These are phyloP conservation scores for Cyamopsis tetragonoloba DNA, from an alignment of 306 rosid species.

Conservation along the genomic window DNA sequence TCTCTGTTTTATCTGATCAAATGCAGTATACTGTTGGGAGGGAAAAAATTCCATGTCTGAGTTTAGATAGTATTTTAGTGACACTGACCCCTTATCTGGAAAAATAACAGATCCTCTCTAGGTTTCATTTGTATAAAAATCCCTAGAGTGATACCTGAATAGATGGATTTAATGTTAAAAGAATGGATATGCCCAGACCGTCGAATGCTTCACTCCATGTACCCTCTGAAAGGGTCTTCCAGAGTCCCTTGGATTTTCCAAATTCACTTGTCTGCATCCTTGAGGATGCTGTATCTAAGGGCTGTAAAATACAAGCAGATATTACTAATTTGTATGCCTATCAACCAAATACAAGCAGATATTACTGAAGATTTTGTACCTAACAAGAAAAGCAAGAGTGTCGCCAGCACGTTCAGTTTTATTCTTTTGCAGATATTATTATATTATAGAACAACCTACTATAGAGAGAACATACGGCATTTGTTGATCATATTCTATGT, in stretches of 20 bases:
- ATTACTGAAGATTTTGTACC: not conserved
- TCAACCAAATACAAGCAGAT: conserved; percentile 25
- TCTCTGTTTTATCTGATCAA: conserved; percentile 82
- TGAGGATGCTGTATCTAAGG: conserved; percentile 88
- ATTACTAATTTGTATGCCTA: not conserved
- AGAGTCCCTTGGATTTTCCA: conserved; percentile 91
- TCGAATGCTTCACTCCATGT: conserved; percentile 83
- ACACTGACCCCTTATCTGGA: conserved; percentile 4
- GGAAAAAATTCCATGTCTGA: conserved; percentile 19
- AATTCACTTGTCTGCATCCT: conserved; percentile 95
- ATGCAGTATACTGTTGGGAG: conserved; percentile 75
- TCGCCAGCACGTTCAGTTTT: not conserved
- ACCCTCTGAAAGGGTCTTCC: conserved; percentile 83
- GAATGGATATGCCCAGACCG: conserved; percentile 90
- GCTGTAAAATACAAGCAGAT: conserved; percentile 50
- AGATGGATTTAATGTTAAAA: conserved; percentile 89
- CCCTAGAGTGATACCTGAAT: conserved; percentile 59
- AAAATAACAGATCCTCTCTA: conserved; percentile 10
- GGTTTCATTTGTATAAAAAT: conserved; percentile 16
- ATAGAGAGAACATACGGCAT: not conserved
- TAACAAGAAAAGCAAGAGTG: not conserved
- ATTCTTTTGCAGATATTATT: not conserved
- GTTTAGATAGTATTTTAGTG: conserved; percentile 5
- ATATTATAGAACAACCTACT: not conserved
- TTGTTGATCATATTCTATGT: not conserved